Evolutionary conservation across 108 stramenopile species (phyloP), one percentile per base, ranked within the genome.

Genomic region (Skeletonema menzelii): DNA sequence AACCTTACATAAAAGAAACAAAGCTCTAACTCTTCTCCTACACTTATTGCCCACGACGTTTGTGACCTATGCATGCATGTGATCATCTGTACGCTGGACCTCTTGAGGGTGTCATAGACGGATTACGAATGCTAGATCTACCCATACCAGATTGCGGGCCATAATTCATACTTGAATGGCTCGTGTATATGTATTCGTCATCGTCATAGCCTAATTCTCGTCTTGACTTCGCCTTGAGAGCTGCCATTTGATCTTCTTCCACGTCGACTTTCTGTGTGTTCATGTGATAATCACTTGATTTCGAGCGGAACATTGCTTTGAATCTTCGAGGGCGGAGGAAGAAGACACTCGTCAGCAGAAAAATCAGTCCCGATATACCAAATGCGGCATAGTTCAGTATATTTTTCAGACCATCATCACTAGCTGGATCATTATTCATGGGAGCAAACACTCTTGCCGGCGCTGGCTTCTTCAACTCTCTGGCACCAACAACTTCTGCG

Each of bases 281-380:
- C 22, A 65, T 32, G 10, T 73, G 64, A 42, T 15, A 22, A 27
- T 65, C 37, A n/a, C 31, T 37, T 19, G 49, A 53, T 55, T 72
- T 72, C 3, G 49, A 49, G 12, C 72, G 63, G 28, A 77, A 70
- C 4, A 77, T 65, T 27, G 69, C 76, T 8, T 38, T 27, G 44
- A 69, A 59, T 10, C 76, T 63, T 59, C 65, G 76, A 19, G 76
- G 76, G 37, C 76, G 69, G 27, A 77, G 64, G 64, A 77, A 65
- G 60, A 77, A 77, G 5, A 63, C 76, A 57, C 42, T 28, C 1
- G 64, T 46, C n/a, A 77, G 69, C 28, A 68, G 17, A 44, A 47
- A 53, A 49, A 77, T 77, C 20, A 77, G 47, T 15, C 22, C 56
- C 28, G 69, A 69, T 19, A 77, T 67, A 22, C 30, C 76, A 31